phyloP scores from a whole-genome alignment of 2,329 filamentous ascomycete genomes.

The Aspergillus udagawae region DNA sequence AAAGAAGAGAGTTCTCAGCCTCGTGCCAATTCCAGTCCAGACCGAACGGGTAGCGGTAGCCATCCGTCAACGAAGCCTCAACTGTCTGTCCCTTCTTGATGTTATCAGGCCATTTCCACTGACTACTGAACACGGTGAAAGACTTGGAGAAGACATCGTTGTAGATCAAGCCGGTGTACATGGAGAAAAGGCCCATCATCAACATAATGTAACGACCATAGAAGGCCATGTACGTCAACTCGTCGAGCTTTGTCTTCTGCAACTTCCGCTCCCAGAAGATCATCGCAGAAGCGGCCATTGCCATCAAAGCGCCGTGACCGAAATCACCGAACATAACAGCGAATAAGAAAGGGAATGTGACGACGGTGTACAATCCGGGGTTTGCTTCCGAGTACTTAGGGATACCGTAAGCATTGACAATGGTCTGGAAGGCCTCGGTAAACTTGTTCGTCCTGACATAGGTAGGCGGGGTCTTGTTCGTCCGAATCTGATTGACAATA shows the following conservation, averaged over 20 bases:
- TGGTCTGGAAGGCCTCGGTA: constrained; percentile 96
- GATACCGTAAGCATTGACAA: constrained; percentile 97
- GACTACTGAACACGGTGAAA: constrained; percentile 80
- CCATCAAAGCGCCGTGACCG: constrained; percentile 88
- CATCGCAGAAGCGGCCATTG: constrained; percentile 78
- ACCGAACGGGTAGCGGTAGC: constrained; percentile 91
- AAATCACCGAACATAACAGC: constrained; percentile 99
- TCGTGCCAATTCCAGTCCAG: constrained; percentile 96
- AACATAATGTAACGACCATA: constrained; percentile 98
- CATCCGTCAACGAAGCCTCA: constrained; percentile 62
- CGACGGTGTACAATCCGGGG: constrained; percentile 87
- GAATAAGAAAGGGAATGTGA: constrained; percentile 99
- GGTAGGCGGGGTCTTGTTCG: constrained; percentile 94
- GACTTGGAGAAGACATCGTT: constrained; percentile 96
- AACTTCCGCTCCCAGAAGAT: constrained; percentile 94
- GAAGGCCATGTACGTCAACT: constrained; percentile 97
- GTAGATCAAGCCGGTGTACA: constrained; percentile 96
- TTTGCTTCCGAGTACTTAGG: constrained; percentile 98
- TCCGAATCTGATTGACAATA: constrained; percentile 96
- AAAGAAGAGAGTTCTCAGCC: constrained; percentile 89
- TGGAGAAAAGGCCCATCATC: constrained; percentile 95
- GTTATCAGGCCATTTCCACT: constrained; percentile 77
- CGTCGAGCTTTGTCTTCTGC: constrained; percentile 81
- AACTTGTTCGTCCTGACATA: constrained; percentile 99
- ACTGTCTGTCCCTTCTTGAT: constrained; percentile 65